Conservation (phyloP, 495 filamentous ascomycete genomes). For the Annulohypoxylon nitens region DNA sequence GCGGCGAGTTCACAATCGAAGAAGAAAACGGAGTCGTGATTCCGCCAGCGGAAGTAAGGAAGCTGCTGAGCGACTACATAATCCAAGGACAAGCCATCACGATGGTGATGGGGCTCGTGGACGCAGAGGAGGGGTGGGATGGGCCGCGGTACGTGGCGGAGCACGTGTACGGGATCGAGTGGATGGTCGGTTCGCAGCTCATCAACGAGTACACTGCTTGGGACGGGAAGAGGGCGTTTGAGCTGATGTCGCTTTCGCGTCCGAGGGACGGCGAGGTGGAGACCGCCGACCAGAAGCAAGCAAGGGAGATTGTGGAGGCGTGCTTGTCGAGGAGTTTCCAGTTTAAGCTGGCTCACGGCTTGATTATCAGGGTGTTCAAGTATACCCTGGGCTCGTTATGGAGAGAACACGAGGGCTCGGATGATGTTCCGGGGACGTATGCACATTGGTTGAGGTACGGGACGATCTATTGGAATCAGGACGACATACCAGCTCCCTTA, state of each 20-base stretch:
- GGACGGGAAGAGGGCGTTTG: slow-evolving; percentile 63
- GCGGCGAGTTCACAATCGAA: slow-evolving; percentile 23
- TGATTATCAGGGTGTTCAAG: slow-evolving; percentile 61
- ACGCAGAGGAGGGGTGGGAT: slow-evolving; percentile 65
- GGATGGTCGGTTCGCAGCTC: slow-evolving; percentile 63
- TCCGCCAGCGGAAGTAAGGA: slow-evolving; percentile 51
- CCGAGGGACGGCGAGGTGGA: slow-evolving; percentile 60
- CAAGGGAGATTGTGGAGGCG: slow-evolving; percentile 64
- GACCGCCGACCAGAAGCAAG: slow-evolving; percentile 62
- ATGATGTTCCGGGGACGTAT: slow-evolving; percentile 60
- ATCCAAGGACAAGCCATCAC: slow-evolving; percentile 65
- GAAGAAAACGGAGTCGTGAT: slow-evolving; percentile 38
- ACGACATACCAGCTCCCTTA: slow-evolving; percentile 51
- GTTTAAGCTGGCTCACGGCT: slow-evolving; percentile 67
- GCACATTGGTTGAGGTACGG: slow-evolving; percentile 62
- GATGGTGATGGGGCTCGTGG: slow-evolving; percentile 65
- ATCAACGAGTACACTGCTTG: slow-evolving; percentile 65
- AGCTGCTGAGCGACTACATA: slow-evolving; percentile 65
- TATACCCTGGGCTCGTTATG: slow-evolving; percentile 62
- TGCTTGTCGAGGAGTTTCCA: slow-evolving; percentile 63
- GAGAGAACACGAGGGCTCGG: slow-evolving; percentile 61
- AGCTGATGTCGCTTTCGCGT: slow-evolving; percentile 63
- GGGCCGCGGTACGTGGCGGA: slow-evolving; percentile 63
- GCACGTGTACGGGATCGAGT: slow-evolving; percentile 64
- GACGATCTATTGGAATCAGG: slow-evolving; percentile 56